Evolutionary conservation across 352 stramenopile species (phyloP), one percentile per base, ranked within the genome.

Genomic region (Globisporangium canariense): DNA sequence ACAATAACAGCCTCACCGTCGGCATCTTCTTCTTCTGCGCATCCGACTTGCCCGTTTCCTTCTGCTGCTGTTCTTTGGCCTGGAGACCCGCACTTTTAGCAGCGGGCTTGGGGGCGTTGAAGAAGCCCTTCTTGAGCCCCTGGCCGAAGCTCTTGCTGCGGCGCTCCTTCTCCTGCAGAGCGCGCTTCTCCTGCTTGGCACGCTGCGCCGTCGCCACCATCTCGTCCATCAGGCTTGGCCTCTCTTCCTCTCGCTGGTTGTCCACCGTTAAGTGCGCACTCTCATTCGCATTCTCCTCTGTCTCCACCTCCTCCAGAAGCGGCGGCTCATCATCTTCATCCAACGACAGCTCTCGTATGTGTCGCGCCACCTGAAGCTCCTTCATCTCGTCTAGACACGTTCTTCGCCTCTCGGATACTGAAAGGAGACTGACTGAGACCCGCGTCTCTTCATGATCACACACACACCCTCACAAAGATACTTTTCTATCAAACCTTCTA

Each of bases 61-160:
- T 57, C 58, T 20, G 20, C 4, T 32, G 6, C 7, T 60, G 13
- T 5, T 47, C 5, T 47, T 41, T 41, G 9, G 9, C 9, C 36
- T 54, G 47, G 25, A 36, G 22, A 14, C 14, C 6, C 11, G 28
- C 28, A 20, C 1, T 4, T 9, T 16, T 18, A 28, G 20, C 16
- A 13, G n/a, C 30, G 20, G 43, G 30, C 34, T 67, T 71, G 56
- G 32, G 32, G 32, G 36, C 51, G 50, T 70, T 75, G 56, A 93
- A 90, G 65, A 94, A 94, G 0, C 85, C 85, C 38, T 86, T 90
- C 66, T 85, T 89, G 20, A 94, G 69, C 11, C 85, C 85, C 22
- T 75, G 58, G 2, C 83, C 85, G 58, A 94, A 92, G 45, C 63
- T 63, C 43, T 68, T 83, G 50, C 62, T 68, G 49, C 69, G 80